Conservation (phyloP, 495 filamentous ascomycete species). For the Lepraria neglecta region DNA sequence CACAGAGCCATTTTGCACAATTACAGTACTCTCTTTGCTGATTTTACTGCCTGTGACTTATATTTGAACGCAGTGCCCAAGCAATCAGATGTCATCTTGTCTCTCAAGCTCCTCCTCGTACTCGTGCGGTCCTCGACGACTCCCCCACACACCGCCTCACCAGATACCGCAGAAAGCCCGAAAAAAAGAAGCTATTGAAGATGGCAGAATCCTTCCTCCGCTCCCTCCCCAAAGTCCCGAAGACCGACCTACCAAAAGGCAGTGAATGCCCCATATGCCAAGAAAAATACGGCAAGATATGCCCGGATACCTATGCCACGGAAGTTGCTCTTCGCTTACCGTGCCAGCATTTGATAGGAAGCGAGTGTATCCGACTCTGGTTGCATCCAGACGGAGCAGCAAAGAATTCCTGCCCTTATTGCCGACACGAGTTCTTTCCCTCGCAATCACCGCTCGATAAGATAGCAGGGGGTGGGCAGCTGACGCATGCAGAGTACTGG, state of each 20-base stretch:
- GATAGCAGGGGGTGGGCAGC: too few species aligned
- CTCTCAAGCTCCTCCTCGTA: too few species aligned
- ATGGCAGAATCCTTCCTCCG: constrained; percentile 4
- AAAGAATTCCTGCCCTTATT: constrained; percentile 5
- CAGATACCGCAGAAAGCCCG: too few species aligned
- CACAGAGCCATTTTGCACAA: too few species aligned
- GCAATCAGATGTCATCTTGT: too few species aligned
- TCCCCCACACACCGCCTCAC: too few species aligned
- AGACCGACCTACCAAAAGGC: background rate
- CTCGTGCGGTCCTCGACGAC: too few species aligned
- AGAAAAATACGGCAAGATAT: background rate
- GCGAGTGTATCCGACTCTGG: background rate
- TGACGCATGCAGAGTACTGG: background rate
- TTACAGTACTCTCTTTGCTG: too few species aligned
- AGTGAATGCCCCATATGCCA: constrained; percentile 6
- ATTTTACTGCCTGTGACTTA: too few species aligned
- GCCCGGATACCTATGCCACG: background rate
- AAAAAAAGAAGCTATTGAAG: too few species aligned
- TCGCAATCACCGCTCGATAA: background rate
- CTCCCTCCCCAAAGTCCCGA: background rate
- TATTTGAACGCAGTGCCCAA: too few species aligned
- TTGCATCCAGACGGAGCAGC: background rate
- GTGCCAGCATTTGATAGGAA: background rate
- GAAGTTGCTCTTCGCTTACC: constrained; percentile 4
- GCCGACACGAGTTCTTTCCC: background rate